Conservation (phyloP, 2,329 filamentous ascomycete genomes). For the Penicillium italicum region DNA sequence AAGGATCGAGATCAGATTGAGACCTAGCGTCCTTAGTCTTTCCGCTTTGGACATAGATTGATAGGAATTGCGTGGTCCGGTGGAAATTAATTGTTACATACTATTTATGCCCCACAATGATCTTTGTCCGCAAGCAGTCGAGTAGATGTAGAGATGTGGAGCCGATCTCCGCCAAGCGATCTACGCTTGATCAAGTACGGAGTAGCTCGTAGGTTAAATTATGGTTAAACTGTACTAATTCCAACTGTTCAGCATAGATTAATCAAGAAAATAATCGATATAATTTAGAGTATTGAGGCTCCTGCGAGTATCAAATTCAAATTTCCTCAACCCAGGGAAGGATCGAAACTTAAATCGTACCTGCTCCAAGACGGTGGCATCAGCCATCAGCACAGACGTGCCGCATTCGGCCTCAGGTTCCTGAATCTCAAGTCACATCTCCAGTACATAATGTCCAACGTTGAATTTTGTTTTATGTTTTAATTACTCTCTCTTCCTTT, state of each 20-base stretch:
- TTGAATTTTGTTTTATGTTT: neutral
- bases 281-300: neutral
- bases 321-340: neutral
- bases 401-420: constrained; percentile 1
- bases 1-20: constrained; percentile 13
- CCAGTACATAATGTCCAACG: neutral
- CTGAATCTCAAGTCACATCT: neutral
- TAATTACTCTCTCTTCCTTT: constrained; percentile 1
- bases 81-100: constrained; percentile 7
- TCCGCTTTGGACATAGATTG: constrained; percentile 18
- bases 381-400: neutral
- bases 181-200: neutral
- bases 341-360: neutral
- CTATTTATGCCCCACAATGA: neutral
- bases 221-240: neutral
- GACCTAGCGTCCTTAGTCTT: neutral
- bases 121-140: constrained; percentile 20
- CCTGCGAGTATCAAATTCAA: neutral
- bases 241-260: too few species aligned
- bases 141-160: neutral
- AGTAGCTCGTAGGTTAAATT: neutral
- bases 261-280: too few species aligned
- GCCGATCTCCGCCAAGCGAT: neutral
- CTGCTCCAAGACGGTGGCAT: neutral
- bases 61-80: constrained; percentile 10